Percentiles rank a stretch among this genome's conserved stretches.
Conservation (phyloP, 192 early-diverging fungal genomes). For the Coemansia sp. region DNA sequence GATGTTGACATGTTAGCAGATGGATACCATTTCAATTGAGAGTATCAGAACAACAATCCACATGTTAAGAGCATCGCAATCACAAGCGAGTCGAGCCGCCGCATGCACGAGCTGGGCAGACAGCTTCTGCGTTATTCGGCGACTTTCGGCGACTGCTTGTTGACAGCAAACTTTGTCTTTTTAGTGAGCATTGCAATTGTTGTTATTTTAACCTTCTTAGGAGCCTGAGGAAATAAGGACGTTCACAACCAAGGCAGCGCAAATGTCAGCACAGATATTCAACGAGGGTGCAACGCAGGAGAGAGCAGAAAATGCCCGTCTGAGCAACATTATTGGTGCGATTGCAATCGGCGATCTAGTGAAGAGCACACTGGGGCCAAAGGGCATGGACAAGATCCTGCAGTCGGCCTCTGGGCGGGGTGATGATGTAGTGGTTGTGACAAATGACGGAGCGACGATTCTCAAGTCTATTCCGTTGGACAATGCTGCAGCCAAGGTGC, state of each 20-base stretch:
- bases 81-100: background rate
- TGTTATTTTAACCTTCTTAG: constrained; percentile 1
- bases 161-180: background rate
- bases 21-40: no score
- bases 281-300: constrained; percentile 94
- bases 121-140: background rate
- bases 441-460: constrained; percentile 99
- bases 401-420: constrained; percentile 69
- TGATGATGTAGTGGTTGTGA: constrained; percentile 82
- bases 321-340: constrained; percentile 88
- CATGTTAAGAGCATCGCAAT: no score
- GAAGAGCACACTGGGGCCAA: constrained; percentile 95
- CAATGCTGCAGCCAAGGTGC: constrained; percentile 96
- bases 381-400: constrained; percentile 99
- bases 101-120: background rate
- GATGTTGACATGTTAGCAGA: no score
- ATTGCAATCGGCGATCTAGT: constrained; percentile 99
- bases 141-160: background rate
- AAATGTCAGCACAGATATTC: constrained; percentile 80
- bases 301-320: constrained; percentile 95
- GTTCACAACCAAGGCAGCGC: constrained; percentile 1
- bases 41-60: no score
- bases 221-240: background rate
- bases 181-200: constrained; percentile 5
- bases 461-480: constrained; percentile 96